Evolutionary conservation across 140 eudicot genomes (phyloP).

Genomic region (Oenanthe javanica): DNA sequence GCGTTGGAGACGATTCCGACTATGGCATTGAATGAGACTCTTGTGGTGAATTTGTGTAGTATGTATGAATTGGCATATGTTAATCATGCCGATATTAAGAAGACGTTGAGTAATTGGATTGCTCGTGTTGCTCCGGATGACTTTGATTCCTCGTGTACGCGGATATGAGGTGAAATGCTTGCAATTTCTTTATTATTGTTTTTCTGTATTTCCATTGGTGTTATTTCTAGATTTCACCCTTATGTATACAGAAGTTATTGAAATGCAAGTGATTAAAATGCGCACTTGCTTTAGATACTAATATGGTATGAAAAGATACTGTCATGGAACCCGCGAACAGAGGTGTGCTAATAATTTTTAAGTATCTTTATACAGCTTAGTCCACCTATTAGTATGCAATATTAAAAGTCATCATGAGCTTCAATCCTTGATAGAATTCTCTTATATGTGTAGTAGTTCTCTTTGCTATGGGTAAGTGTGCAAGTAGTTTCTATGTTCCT

Average conservation of each 20-base stretch:
- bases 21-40: slow-evolving; percentile 64
- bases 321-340: neutral
- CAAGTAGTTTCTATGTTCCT: neutral
- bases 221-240: neutral
- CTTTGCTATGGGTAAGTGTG: neutral
- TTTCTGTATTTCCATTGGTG: neutral
- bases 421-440: neutral
- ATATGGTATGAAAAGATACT: neutral
- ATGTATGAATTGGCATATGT: slow-evolving; percentile 98
- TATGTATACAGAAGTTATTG: neutral
- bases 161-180: slow-evolving; percentile 42
- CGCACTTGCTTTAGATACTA: neutral
- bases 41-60: slow-evolving; percentile 91
- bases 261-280: neutral
- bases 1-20: slow-evolving; percentile 93
- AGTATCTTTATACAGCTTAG: neutral
- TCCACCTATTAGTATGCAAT: neutral
- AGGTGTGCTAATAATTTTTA: neutral
- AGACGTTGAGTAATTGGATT: slow-evolving; percentile 85
- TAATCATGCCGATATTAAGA: slow-evolving; percentile 84
- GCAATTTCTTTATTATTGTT: neutral
- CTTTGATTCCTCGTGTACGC: slow-evolving; percentile 79
- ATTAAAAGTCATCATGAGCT: neutral
- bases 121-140: slow-evolving; percentile 98
- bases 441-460: neutral